Evolutionary conservation across 2,329 filamentous ascomycete species (phyloP), one percentile per base, ranked within the genome.

Genomic region (Zymoseptoria tritici): DNA sequence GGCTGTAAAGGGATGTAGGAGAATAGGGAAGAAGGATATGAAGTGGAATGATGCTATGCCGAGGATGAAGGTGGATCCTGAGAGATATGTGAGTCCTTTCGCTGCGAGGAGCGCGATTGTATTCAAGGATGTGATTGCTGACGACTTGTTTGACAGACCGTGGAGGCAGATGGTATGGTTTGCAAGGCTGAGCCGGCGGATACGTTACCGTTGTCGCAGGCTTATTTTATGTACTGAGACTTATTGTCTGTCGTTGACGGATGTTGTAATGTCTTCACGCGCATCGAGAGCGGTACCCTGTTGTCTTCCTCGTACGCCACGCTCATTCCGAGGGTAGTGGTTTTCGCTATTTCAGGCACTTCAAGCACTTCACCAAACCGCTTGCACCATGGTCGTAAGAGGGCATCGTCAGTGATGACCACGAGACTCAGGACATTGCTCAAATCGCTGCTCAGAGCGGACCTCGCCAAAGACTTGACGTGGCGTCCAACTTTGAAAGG

Each of bases 21-120:
- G 74, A 31, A 82, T 96, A 52, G 80, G 86, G 51, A 97, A 97
- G 81, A 80, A 76, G 68, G 89, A 97, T 75, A 96, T 97, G 91
- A 91, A 90, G 71, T 92, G 85, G 75, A 97, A 97, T 74, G 85
- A 91, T 70, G 76, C 76, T 57, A 91, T 85, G 84, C 93, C 93
- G 13, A 85, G 81, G 77, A 97, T 97, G 90, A 85, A 80, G 68
- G 92, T 97, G 61, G 92, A 97, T 74, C 89, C 93, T 4, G 93
- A 97, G 81, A 86, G 83, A 70, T 97, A 97, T 77, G 78, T 81
- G 67, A 77, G 79, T 78, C 20, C 22, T 60, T 7, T 46, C 29
- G 52, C 6, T 49, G 36, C 20, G 19, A 29, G 26, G 6, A 29
- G 53, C 11, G 26, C 42, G 29, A 31, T 22, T 59, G n/a, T 46